A percentile compares a stretch with the other conserved stretches of the same genome.
phyloP scores from a whole-genome alignment of 2,329 filamentous ascomycete genomes.

The Neoascochyta sp. region DNA sequence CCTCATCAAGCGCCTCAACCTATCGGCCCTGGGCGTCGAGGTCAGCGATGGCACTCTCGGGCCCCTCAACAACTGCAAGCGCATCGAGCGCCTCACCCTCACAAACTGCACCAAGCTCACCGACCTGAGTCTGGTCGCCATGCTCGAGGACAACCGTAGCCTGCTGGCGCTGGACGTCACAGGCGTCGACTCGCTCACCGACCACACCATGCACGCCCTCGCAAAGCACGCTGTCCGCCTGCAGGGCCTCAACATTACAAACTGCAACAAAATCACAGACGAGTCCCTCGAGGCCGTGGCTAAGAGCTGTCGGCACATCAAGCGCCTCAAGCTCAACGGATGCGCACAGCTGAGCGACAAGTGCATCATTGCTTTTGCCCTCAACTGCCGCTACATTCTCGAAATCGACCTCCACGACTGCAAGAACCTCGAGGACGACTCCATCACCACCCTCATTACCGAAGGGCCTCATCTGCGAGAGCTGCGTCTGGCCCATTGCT shows the following conservation, averaged over 20 bases:
- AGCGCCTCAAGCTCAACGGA: slow-evolving; percentile 92
- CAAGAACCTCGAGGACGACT: slow-evolving; percentile 72
- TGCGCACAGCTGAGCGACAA: slow-evolving; percentile 80
- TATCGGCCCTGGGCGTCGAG: slow-evolving; percentile 70
- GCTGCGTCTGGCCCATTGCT: slow-evolving; percentile 80
- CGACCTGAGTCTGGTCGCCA: slow-evolving; percentile 73
- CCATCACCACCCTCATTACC: slow-evolving; percentile 74
- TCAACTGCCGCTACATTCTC: slow-evolving; percentile 85
- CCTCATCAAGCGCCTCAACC: slow-evolving; percentile 86
- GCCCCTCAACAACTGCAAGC: slow-evolving; percentile 78
- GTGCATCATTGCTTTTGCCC: slow-evolving; percentile 79
- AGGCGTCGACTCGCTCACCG: slow-evolving; percentile 73
- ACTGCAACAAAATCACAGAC: slow-evolving; percentile 79
- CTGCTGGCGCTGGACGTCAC: slow-evolving; percentile 90
- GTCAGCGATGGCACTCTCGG: slow-evolving; percentile 87
- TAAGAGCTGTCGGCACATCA: slow-evolving; percentile 77
- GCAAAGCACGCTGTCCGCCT: slow-evolving; percentile 78
- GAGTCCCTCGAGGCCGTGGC: slow-evolving; percentile 79
- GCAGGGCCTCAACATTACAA: slow-evolving; percentile 89
- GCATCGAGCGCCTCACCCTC: slow-evolving; percentile 86
- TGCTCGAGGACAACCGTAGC: slow-evolving; percentile 74
- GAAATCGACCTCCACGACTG: slow-evolving; percentile 95
- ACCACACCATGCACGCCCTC: slow-evolving; percentile 72
- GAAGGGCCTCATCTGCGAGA: slow-evolving; percentile 83
- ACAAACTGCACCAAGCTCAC: slow-evolving; percentile 85